phyloP scores from a whole-genome alignment of 148 eudicot species.

The Camellia granthamiana region DNA sequence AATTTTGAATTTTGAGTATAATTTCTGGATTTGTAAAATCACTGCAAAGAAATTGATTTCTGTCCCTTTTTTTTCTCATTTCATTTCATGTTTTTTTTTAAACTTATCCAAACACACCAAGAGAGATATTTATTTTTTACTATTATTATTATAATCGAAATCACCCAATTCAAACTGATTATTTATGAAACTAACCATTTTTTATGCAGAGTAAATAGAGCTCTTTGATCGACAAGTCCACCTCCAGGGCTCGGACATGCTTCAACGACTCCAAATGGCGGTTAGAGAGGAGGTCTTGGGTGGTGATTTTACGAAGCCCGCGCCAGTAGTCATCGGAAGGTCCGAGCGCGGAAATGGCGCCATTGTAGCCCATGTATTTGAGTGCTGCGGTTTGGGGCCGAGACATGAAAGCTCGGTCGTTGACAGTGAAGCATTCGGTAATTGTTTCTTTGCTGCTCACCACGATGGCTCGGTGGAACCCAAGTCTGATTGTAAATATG shows the following conservation, averaged over 20 bases:
- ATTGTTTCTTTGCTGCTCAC: conserved; percentile 8
- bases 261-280: not conserved
- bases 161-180: too few relatives aligned
- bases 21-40: too few relatives aligned
- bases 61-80: too few relatives aligned
- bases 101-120: too few relatives aligned
- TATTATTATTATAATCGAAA: too few relatives aligned
- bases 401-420: not conserved
- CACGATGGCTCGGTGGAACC: not conserved
- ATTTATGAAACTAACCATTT: too few relatives aligned
- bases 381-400: not conserved
- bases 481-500: not conserved
- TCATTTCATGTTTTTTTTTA: too few relatives aligned
- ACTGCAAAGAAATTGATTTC: too few relatives aligned
- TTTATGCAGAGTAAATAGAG: not conserved
- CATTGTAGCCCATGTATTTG: not conserved
- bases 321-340: not conserved
- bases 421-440: conserved; percentile 4
- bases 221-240: not conserved
- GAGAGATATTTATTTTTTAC: too few relatives aligned
- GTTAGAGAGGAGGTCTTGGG: not conserved
- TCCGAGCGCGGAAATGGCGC: not conserved
- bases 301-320: not conserved
- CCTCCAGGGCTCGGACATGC: not conserved
- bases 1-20: too few relatives aligned